These are phyloP conservation scores for Dendrobium catenatum DNA, from an alignment of 106 monocot species.

Conservation along the genomic window DNA sequence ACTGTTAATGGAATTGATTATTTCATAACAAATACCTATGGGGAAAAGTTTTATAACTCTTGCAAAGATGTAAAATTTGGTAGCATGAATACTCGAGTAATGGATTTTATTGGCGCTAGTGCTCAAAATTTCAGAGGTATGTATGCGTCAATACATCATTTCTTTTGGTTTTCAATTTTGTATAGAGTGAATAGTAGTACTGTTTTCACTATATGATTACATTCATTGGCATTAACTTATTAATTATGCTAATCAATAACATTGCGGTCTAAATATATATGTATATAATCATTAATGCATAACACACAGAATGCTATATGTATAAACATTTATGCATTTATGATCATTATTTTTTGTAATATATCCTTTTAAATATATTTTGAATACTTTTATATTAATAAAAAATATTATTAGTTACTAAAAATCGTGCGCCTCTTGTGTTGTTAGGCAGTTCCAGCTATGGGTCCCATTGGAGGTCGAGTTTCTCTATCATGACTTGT, in stretches of 20 bases:
- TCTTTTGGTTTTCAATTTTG: background rate
- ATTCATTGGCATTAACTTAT: background rate
- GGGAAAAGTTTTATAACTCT: constrained; percentile 69
- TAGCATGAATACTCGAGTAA: constrained; percentile 83
- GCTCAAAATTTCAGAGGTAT: constrained; percentile 83
- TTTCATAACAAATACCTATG: constrained; percentile 49
- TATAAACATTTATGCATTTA: no score
- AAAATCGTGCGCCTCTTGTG: no score
- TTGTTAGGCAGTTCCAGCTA: no score
- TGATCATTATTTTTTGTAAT: no score
- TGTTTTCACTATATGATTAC: background rate
- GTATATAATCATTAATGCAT: no score
- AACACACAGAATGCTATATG: no score
- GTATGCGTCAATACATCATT: background rate
- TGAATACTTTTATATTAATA: no score
- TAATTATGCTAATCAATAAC: background rate
- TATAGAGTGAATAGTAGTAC: background rate
- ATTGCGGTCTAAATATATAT: background rate
- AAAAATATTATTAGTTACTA: no score
- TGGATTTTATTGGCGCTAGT: constrained; percentile 91
- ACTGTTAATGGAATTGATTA: constrained; percentile 85
- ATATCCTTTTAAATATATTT: no score
- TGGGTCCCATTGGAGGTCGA: no score
- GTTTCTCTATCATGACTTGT: no score
- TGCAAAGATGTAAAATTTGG: constrained; percentile 99